A percentile compares a stretch with the other conserved stretches of the same genome.
Conservation (phyloP, 805 yeast species). For the Zygosaccharomyces pseudorouxii region DNA sequence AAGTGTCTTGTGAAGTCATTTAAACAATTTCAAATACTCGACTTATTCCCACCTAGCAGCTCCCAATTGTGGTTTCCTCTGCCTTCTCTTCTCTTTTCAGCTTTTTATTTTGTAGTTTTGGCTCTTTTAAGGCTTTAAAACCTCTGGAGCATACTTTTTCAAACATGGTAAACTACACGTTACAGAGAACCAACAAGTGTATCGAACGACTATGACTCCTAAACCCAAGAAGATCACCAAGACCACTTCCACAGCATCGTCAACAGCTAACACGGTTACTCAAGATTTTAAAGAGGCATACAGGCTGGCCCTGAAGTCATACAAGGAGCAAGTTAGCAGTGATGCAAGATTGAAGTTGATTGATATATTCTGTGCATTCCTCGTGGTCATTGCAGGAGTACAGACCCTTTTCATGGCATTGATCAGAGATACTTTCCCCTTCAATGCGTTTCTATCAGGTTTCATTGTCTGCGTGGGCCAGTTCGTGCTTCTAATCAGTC, state of each 20-base stretch:
- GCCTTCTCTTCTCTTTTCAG: not conserved
- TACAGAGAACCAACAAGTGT: not conserved
- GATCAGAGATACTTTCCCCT: constrained; percentile 83
- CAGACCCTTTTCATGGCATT: constrained; percentile 75
- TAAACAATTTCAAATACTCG: not conserved
- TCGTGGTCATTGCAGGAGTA: constrained; percentile 67
- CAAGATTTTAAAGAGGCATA: constrained; percentile 30
- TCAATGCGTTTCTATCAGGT: constrained; percentile 94
- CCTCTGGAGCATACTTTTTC: not conserved
- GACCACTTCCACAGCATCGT: constrained; percentile 4
- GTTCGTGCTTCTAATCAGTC: constrained; percentile 79
- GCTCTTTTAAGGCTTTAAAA: not conserved
- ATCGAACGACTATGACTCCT: not conserved
- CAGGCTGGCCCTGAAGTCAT: constrained; percentile 21
- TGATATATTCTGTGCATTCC: constrained; percentile 69
- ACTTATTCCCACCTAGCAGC: too few species aligned
- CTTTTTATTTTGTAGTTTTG: not conserved
- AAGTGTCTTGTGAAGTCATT: not conserved
- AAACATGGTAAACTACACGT: constrained; percentile 1
- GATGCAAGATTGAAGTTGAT: constrained; percentile 55
- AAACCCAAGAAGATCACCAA: not conserved
- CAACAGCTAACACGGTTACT: constrained; percentile 9
- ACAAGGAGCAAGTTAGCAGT: constrained; percentile 29
- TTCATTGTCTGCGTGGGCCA: constrained; percentile 91
- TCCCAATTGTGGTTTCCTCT: not conserved